These are phyloP conservation scores for Colletotrichum eremochloae DNA, from an alignment of 2,329 filamentous ascomycete genomes.

Conservation along the genomic window DNA sequence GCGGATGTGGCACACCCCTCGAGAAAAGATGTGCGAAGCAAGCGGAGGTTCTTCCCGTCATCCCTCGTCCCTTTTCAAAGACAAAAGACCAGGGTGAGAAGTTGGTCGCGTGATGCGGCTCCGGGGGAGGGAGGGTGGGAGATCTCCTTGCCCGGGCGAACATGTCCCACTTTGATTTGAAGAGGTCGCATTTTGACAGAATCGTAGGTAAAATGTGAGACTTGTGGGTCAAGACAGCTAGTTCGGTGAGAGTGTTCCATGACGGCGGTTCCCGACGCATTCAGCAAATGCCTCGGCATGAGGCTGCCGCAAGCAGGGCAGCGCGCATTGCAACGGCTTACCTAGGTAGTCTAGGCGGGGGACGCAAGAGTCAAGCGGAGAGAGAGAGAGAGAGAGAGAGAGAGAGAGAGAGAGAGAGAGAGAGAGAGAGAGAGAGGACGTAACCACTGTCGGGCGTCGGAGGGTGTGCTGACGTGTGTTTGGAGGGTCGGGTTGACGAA, in stretches of 20 bases:
- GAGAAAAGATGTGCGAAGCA: background rate
- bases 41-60: conserved; percentile 5
- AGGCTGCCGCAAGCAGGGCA: background rate
- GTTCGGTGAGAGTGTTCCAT: background rate
- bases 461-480: conserved; percentile 7
- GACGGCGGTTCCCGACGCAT: background rate
- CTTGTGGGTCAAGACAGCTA: background rate
- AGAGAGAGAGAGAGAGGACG: background rate
- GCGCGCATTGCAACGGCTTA: background rate
- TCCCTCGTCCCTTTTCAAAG: no score
- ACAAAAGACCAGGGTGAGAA: background rate
- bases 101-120: conserved; percentile 3
- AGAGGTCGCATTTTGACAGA: background rate
- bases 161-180: background rate
- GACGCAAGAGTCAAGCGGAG: background rate
- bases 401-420: no score
- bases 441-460: background rate
- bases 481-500: background rate
- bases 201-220: background rate
- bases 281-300: background rate
- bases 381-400: no score
- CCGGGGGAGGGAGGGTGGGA: background rate
- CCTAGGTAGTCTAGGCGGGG: background rate
- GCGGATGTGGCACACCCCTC: background rate
- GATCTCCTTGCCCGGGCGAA: background rate